Evolutionary conservation across 2,329 filamentous ascomycete genomes (phyloP).

Genomic region (Clonostachys solani): DNA sequence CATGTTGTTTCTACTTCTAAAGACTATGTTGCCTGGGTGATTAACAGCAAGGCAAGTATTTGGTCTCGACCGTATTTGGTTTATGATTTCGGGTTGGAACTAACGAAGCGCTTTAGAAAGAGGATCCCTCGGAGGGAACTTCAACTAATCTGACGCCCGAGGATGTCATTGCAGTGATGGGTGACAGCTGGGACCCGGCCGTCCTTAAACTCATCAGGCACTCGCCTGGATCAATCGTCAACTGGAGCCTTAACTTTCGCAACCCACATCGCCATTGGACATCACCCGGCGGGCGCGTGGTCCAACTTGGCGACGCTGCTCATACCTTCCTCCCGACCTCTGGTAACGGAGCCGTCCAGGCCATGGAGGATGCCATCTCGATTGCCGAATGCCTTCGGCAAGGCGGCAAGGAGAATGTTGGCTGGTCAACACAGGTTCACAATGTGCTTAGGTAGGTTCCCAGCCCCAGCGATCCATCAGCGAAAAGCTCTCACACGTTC

Average conservation of each 20-base stretch:
- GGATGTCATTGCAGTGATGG: no score
- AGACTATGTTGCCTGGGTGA: no score
- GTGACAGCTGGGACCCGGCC: no score
- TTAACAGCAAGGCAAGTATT: no score
- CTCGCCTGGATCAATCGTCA: constrained; percentile 17
- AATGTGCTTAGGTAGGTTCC: constrained; percentile 2
- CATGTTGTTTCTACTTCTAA: no score
- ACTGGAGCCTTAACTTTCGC: constrained; percentile 47
- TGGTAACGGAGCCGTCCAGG: constrained; percentile 9
- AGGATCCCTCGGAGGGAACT: no score
- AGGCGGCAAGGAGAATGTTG: constrained; percentile 1
- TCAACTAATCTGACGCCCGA: no score
- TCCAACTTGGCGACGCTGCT: constrained; percentile 11
- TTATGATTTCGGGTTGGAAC: no score
- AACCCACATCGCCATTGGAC: constrained; percentile 43
- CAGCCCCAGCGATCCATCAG: neutral
- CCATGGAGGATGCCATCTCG: constrained; percentile 11
- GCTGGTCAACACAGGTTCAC: neutral
- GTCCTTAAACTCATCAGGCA: no score
- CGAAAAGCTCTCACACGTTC: neutral
- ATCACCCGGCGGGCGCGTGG: constrained; percentile 6
- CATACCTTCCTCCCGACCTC: constrained; percentile 11
- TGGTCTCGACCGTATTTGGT: no score
- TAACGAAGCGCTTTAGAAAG: no score
- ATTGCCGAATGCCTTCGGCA: constrained; percentile 9